Conservation (phyloP, 768 basidiomycete species). For the Tricholoma bakamatsutake region DNA sequence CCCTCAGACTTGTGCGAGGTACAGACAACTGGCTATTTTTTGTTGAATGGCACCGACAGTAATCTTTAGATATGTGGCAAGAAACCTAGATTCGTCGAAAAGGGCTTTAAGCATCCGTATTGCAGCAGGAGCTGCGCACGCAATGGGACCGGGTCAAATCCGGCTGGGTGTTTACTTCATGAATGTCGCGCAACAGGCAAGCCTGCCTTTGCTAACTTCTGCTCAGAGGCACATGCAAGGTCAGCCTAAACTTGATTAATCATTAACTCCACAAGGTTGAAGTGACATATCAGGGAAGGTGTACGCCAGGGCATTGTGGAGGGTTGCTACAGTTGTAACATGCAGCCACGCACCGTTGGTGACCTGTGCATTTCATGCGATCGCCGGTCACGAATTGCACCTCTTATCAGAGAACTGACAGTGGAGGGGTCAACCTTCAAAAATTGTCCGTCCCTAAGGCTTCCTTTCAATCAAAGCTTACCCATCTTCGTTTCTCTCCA, state of each 20-base stretch:
- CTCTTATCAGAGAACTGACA: slow-evolving; percentile 44
- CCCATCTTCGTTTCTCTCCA: slow-evolving; percentile 17
- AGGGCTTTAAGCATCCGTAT: slow-evolving; percentile 49
- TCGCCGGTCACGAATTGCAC: slow-evolving; percentile 34
- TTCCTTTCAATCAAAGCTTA: slow-evolving; percentile 8
- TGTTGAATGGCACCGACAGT: neutral
- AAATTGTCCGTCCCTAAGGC: slow-evolving; percentile 35
- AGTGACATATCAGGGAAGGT: slow-evolving; percentile 35
- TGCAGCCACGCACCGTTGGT: slow-evolving; percentile 39
- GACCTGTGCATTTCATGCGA: slow-evolving; percentile 47
- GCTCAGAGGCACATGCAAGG: slow-evolving; percentile 56
- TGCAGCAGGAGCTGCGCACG: slow-evolving; percentile 60
- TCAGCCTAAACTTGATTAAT: slow-evolving; percentile 20
- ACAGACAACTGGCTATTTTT: slow-evolving; percentile 8
- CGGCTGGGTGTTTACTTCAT: slow-evolving; percentile 40
- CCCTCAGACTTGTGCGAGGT: slow-evolving; percentile 43
- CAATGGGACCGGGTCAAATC: slow-evolving; percentile 33
- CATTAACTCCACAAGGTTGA: slow-evolving; percentile 1
- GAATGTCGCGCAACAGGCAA: slow-evolving; percentile 50
- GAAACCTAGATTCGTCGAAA: slow-evolving; percentile 43
- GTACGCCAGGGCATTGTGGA: slow-evolving; percentile 43
- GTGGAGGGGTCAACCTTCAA: slow-evolving; percentile 43
- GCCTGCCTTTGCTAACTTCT: slow-evolving; percentile 47
- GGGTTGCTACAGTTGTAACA: slow-evolving; percentile 44
- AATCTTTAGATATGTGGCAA: slow-evolving; percentile 44